Conservation (phyloP, 2,329 filamentous ascomycete species). For the Neofusicoccum umdonicola region DNA sequence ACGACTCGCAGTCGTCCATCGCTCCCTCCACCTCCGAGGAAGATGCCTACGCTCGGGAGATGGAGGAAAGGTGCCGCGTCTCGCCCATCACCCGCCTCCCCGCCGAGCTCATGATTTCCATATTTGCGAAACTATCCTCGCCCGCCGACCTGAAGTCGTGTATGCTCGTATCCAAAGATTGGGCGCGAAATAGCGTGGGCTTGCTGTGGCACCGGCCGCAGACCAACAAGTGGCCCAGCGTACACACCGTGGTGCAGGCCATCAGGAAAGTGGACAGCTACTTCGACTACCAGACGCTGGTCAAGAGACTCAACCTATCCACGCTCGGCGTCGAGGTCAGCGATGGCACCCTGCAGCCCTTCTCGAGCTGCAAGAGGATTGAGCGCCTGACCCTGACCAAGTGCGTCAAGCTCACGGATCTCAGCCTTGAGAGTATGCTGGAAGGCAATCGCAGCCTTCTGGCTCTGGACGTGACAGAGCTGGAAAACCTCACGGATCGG, state of each 20-base stretch:
- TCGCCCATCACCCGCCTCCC: constrained; percentile 84
- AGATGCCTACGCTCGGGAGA: constrained; percentile 57
- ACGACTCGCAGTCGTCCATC: constrained; percentile 91
- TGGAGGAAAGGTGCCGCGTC: constrained; percentile 64
- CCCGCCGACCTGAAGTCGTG: constrained; percentile 78
- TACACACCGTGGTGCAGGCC: constrained; percentile 76
- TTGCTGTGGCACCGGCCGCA: constrained; percentile 92
- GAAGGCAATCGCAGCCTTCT: constrained; percentile 76
- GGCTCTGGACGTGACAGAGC: constrained; percentile 83
- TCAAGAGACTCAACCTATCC: constrained; percentile 89
- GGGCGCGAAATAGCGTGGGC: constrained; percentile 89
- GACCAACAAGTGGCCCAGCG: constrained; percentile 81
- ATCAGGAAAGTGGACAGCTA: constrained; percentile 70
- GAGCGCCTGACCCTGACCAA: constrained; percentile 91
- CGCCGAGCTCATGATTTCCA: constrained; percentile 89
- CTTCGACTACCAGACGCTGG: constrained; percentile 85
- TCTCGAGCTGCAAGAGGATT: constrained; percentile 82
- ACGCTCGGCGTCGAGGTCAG: constrained; percentile 73
- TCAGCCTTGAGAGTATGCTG: constrained; percentile 76
- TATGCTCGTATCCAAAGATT: constrained; percentile 91
- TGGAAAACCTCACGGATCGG: constrained; percentile 75
- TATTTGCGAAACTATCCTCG: constrained; percentile 79
- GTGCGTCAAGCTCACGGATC: constrained; percentile 80
- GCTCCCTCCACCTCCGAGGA: constrained; percentile 77
- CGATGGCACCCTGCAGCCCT: constrained; percentile 82